phyloP scores from a whole-genome alignment of 1,284 basidiomycete species.

The Apiotrichum siamense region DNA sequence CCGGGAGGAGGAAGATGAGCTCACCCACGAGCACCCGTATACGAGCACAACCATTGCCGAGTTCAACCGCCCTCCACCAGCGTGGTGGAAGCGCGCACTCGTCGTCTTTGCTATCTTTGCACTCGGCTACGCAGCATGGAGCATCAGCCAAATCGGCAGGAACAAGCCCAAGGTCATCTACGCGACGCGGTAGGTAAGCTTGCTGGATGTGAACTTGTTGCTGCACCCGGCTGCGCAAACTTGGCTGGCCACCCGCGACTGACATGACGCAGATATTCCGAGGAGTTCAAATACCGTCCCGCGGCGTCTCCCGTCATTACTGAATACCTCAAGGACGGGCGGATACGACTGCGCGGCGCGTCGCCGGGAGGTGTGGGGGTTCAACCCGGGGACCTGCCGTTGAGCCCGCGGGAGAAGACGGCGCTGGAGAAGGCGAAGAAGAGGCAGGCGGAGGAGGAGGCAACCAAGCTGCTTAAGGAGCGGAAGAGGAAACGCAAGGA shows the following conservation, averaged over 20 bases:
- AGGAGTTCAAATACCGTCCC: slow-evolving; percentile 48
- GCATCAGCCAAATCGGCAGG: slow-evolving; percentile 20
- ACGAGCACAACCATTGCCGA: slow-evolving; percentile 22
- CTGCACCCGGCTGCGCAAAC: too few species aligned
- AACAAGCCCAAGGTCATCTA: slow-evolving; percentile 42
- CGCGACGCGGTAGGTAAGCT: slow-evolving; percentile 39
- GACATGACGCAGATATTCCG: slow-evolving; percentile 39
- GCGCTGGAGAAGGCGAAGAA: not conserved
- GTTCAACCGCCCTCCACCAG: slow-evolving; percentile 41
- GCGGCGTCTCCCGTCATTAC: slow-evolving; percentile 49
- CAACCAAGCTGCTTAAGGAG: slow-evolving; percentile 9
- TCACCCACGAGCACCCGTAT: slow-evolving; percentile 10
- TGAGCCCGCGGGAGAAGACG: slow-evolving; percentile 18
- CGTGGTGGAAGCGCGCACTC: slow-evolving; percentile 38
- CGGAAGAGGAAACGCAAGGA: slow-evolving; percentile 13
- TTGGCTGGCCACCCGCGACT: too few species aligned
- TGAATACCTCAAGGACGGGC: slow-evolving; percentile 45
- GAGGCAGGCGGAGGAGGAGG: slow-evolving; percentile 5
- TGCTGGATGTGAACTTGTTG: not conserved
- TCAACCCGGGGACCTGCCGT: slow-evolving; percentile 35
- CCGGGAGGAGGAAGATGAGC: slow-evolving; percentile 6
- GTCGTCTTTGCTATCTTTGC: slow-evolving; percentile 30
- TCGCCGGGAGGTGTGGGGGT: slow-evolving; percentile 43
- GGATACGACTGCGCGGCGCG: slow-evolving; percentile 46
- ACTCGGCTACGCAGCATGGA: slow-evolving; percentile 35